A percentile compares a stretch with the other conserved stretches of the same genome.
These are phyloP conservation scores for Phytophthora multivora DNA, from an alignment of 352 stramenopile species.

Conservation along the genomic window DNA sequence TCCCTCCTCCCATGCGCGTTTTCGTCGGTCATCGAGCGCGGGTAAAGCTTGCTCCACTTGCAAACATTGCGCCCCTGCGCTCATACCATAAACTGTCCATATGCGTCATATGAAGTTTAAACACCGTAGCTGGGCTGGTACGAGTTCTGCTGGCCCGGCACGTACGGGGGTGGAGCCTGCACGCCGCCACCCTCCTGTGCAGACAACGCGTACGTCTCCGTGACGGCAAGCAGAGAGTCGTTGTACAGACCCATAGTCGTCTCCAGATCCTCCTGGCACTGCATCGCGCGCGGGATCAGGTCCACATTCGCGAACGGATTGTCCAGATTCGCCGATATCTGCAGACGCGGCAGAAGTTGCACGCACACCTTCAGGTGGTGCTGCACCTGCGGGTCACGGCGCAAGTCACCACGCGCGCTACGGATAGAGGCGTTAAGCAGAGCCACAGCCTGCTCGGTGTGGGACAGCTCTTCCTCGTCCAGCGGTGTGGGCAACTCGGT, in stretches of 20 bases:
- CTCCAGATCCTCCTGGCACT: slow-evolving; percentile 88
- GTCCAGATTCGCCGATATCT: slow-evolving; percentile 90
- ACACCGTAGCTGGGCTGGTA: slow-evolving; percentile 89
- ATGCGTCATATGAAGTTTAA: slow-evolving; percentile 39
- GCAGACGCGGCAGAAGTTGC: slow-evolving; percentile 80
- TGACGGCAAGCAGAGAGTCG: slow-evolving; percentile 86
- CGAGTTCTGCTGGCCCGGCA: slow-evolving; percentile 89
- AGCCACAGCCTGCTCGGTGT: slow-evolving; percentile 83
- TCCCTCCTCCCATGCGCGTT: slow-evolving; percentile 13
- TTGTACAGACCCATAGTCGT: slow-evolving; percentile 90
- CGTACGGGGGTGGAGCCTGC: slow-evolving; percentile 79
- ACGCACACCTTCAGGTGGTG: slow-evolving; percentile 89
- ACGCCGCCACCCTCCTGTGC: slow-evolving; percentile 62
- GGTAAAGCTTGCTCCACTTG: slow-evolving; percentile 8
- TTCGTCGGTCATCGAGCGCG: neutral
- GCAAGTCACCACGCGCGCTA: slow-evolving; percentile 80
- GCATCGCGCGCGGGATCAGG: slow-evolving; percentile 87
- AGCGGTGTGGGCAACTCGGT: slow-evolving; percentile 85
- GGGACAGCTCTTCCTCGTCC: slow-evolving; percentile 84
- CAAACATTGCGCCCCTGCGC: slow-evolving; percentile 7
- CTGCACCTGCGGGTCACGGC: slow-evolving; percentile 80
- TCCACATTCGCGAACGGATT: slow-evolving; percentile 90
- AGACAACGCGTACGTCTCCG: slow-evolving; percentile 85
- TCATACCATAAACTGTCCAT: slow-evolving; percentile 18
- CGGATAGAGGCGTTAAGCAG: slow-evolving; percentile 82